Evolutionary conservation across 1,284 basidiomycete species (phyloP).

Genomic region (Cutaneotrichosporon sp.): DNA sequence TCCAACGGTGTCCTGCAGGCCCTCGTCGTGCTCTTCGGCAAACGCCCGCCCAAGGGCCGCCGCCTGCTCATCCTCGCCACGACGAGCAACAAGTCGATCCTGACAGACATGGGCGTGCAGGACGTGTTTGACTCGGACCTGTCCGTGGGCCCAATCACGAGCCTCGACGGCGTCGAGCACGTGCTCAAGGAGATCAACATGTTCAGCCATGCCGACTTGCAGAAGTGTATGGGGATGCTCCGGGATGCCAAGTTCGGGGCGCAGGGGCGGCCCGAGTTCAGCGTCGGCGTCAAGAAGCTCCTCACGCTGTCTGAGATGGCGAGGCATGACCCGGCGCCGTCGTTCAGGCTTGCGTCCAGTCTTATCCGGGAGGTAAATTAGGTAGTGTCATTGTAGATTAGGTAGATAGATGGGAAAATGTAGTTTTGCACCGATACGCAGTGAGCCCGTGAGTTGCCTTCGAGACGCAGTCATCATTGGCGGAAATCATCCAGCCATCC

Average conservation of each 20-base stretch:
- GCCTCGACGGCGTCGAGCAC: constrained; percentile 65
- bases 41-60: constrained; percentile 91
- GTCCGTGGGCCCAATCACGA: constrained; percentile 74
- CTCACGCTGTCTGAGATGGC: constrained; percentile 94
- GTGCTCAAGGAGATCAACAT: constrained; percentile 80
- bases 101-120: constrained; percentile 82
- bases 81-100: constrained; percentile 78
- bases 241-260: constrained; percentile 68
- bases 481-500: too few relatives aligned
- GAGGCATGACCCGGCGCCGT: constrained; percentile 79
- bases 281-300: constrained; percentile 89
- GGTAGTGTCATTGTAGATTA: constrained; percentile 58
- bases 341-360: constrained; percentile 65
- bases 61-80: constrained; percentile 90
- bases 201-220: constrained; percentile 73
- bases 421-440: too few relatives aligned
- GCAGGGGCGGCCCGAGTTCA: constrained; percentile 53
- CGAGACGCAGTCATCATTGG: too few relatives aligned
- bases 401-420: background rate
- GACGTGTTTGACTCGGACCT: constrained; percentile 88
- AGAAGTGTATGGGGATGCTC: constrained; percentile 53
- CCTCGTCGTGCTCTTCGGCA: constrained; percentile 79
- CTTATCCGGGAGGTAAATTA: constrained; percentile 54
- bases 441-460: too few relatives aligned
- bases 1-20: constrained; percentile 92